phyloP scores from a whole-genome alignment of 352 stramenopile species.

The Phytophthora sojae region DNA sequence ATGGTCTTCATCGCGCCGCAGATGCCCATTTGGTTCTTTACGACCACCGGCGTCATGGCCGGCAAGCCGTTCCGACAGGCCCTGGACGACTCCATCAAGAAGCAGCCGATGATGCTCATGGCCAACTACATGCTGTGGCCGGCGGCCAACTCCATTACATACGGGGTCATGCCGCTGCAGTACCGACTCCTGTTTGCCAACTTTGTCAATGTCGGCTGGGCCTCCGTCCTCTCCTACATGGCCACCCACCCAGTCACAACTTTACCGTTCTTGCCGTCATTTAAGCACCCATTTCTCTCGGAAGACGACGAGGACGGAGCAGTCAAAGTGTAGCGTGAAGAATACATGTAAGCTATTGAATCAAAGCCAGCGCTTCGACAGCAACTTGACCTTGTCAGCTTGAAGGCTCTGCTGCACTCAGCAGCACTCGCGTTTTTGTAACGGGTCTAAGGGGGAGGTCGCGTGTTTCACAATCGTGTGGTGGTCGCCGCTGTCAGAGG shows the following conservation, averaged over 20 bases:
- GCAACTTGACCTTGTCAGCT: background rate
- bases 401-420: conserved; percentile 4
- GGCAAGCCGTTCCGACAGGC: conserved; percentile 25
- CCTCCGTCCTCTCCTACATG: conserved; percentile 36
- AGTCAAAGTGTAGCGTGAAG: background rate
- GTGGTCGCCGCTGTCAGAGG: conserved; percentile 12
- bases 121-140: conserved; percentile 49
- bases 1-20: conserved; percentile 38
- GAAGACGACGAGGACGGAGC: background rate
- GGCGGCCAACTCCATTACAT: conserved; percentile 41
- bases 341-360: too few species aligned
- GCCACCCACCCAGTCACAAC: conserved; percentile 21
- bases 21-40: conserved; percentile 43
- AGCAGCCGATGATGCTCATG: conserved; percentile 35
- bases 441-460: conserved; percentile 9
- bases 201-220: conserved; percentile 40
- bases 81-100: conserved; percentile 26
- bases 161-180: conserved; percentile 40
- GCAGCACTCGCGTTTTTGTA: conserved; percentile 28
- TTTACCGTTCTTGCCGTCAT: conserved; percentile 7
- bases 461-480: conserved; percentile 15
- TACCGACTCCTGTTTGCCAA: conserved; percentile 43
- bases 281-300: background rate
- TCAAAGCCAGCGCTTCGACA: too few species aligned
- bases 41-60: conserved; percentile 34